A percentile compares a stretch with the other conserved stretches of the same genome.
phyloP scores from a whole-genome alignment of 2,329 filamentous ascomycete genomes.

The Calonectria pseudoturangicola region DNA sequence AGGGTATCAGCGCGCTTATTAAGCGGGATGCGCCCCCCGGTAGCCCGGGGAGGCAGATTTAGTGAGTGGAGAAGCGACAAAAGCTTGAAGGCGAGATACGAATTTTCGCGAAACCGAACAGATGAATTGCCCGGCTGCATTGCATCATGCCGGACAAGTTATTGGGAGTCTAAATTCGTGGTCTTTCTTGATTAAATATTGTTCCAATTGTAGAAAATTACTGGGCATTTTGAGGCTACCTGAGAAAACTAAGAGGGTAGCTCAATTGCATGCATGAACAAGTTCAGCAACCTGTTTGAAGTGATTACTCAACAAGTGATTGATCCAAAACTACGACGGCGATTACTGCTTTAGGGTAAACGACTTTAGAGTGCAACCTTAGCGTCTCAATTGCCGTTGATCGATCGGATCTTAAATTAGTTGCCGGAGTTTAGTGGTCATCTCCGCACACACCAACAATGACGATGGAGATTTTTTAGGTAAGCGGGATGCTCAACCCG shows the following conservation, averaged over 20 bases:
- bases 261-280: not conserved
- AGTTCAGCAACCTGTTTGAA: not conserved
- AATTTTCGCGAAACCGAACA: slow-evolving; percentile 4
- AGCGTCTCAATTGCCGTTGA: not conserved
- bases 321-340: not conserved
- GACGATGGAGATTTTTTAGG: not conserved
- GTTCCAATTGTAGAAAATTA: not conserved
- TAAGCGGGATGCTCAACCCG: slow-evolving; percentile 2
- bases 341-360: not conserved
- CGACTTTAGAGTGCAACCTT: not conserved
- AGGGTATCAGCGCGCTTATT: not conserved
- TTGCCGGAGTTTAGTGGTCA: slow-evolving; percentile 1
- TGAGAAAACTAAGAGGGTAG: not conserved
- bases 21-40: not conserved
- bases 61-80: not conserved
- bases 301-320: not conserved
- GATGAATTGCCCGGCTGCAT: not conserved
- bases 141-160: not conserved
- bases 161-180: not conserved
- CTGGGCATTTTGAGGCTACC: not conserved
- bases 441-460: not conserved
- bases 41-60: not conserved
- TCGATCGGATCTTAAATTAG: not conserved
- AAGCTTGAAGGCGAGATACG: not conserved
- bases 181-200: not conserved